Base-by-base conservation (phyloP, 2,329 filamentous ascomycete species). In the Aspergillus sp. region DNA sequence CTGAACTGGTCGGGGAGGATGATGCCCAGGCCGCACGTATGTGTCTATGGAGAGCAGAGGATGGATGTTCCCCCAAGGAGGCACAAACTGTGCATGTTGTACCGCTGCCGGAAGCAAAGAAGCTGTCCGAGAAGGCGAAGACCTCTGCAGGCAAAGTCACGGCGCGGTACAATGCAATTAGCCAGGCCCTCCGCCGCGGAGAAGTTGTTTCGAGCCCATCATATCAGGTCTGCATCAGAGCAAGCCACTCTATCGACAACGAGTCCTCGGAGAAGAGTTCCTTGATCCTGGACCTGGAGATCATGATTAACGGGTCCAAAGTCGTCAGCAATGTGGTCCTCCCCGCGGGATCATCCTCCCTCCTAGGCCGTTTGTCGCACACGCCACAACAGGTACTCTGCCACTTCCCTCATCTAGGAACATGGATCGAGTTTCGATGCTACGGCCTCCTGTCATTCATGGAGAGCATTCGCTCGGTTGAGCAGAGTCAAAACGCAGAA, bases 341-440 rank as follows among this genome's bases (percentile, higher is more conserved):
- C 9, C 56, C 52, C 1, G 57, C 56, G 0, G 23, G 5, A 29
- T 2, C 25, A 29, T 29, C 25, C 25, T 29, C 25, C 11, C 6
- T 23, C 3, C 25, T 29, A 10, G 25, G 25, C 1, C 9, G 6
- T 29, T 7, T 29, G 25, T 29, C 25, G 7, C 41, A 54, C 21
- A 21, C 47, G 4, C 4, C 47, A 43, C 61, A 62, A 20, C 46
- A 29, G 0, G 52, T 70, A 5, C 59, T 59, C 25, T 67, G 62
- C 50, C 69, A 71, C 49, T 50, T 71, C 5, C 67, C 67, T 2
- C 44, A 48, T 0, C 42, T 71, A 10, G 69, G 68, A 0, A 66
- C 67, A 3, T 63, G 58, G 13, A 51, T 67, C 14, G 60, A 65
- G 29, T 67, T 62, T 45, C 54, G 57, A 11, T 54, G 59, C 2